Evolutionary conservation across 1,284 basidiomycete species (phyloP).

Genomic region (Moesziomyces parantarcticus): DNA sequence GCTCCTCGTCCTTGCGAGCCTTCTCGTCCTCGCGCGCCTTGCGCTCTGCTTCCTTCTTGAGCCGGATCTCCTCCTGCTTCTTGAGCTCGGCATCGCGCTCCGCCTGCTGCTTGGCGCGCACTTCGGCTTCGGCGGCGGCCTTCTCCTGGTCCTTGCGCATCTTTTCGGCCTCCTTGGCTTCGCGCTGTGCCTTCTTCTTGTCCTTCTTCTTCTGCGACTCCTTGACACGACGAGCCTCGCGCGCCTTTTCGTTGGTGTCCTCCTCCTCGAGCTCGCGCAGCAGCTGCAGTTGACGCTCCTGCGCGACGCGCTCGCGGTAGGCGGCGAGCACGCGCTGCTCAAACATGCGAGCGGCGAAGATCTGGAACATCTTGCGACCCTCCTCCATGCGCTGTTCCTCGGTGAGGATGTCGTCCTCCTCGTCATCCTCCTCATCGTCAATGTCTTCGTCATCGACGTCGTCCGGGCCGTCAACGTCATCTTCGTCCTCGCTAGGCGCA

Average conservation of each 20-base stretch:
- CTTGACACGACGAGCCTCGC: slow-evolving; percentile 91
- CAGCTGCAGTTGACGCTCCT: slow-evolving; percentile 86
- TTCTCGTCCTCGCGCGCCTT: slow-evolving; percentile 71
- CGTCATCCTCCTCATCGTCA: slow-evolving; percentile 70
- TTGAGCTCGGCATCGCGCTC: slow-evolving; percentile 71
- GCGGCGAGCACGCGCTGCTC: slow-evolving; percentile 95
- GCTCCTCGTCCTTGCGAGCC: slow-evolving; percentile 70
- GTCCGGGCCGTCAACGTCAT: slow-evolving; percentile 40
- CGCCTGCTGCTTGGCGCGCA: slow-evolving; percentile 76
- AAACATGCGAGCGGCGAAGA: slow-evolving; percentile 99
- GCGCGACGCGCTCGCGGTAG: slow-evolving; percentile 86
- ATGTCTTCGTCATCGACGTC: slow-evolving; percentile 71
- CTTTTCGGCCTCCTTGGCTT: slow-evolving; percentile 81
- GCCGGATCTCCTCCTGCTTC: slow-evolving; percentile 78
- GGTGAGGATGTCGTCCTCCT: slow-evolving; percentile 70
- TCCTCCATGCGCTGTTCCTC: slow-evolving; percentile 92
- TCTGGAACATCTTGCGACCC: slow-evolving; percentile 98
- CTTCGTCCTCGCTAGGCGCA: slow-evolving; percentile 70
- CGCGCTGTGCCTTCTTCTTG: slow-evolving; percentile 89
- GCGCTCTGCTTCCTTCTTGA: slow-evolving; percentile 70
- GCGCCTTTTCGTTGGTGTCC: slow-evolving; percentile 80
- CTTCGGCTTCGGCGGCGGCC: slow-evolving; percentile 70
- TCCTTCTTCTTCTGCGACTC: slow-evolving; percentile 99
- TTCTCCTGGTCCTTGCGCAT: slow-evolving; percentile 78
- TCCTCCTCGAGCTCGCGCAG: slow-evolving; percentile 90